phyloP scores from a whole-genome alignment of 257 asterid species.

The Nicotiana noctiflora region DNA sequence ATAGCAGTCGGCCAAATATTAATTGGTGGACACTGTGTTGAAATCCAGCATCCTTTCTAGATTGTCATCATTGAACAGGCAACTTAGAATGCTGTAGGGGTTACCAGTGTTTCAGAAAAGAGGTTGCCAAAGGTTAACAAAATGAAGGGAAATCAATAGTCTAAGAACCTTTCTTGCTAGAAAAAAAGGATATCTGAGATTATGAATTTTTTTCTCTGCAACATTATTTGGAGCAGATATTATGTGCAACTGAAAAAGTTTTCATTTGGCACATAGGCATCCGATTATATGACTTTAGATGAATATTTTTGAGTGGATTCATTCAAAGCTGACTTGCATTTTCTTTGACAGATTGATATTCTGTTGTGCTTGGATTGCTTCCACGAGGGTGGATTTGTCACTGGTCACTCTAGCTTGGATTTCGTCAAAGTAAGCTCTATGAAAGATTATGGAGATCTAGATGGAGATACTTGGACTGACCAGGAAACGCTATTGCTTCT shows the following conservation, averaged over 20 bases:
- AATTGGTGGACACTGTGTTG: too few relatives aligned
- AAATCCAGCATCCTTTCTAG: too few relatives aligned
- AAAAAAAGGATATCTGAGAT: background rate
- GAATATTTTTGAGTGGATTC: background rate
- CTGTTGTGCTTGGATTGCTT: slow-evolving; percentile 77
- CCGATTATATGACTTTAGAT: background rate
- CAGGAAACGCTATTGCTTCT: slow-evolving; percentile 85
- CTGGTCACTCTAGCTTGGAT: slow-evolving; percentile 92
- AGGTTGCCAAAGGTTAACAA: background rate
- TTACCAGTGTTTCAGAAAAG: background rate
- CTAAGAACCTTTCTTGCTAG: slow-evolving; percentile 9
- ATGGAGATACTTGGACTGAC: slow-evolving; percentile 86
- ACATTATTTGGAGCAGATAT: background rate
- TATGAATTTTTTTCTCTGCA: background rate
- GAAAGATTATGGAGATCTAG: slow-evolving; percentile 58
- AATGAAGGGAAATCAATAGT: background rate
- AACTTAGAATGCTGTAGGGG: background rate
- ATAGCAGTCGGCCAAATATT: too few relatives aligned
- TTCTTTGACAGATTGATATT: slow-evolving; percentile 62
- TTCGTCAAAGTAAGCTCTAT: slow-evolving; percentile 61
- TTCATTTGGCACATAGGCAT: background rate
- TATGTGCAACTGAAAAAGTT: background rate
- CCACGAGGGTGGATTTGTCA: slow-evolving; percentile 77
- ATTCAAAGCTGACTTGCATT: slow-evolving; percentile 23
- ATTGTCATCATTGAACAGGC: too few relatives aligned